Conservation (phyloP, 2,329 filamentous ascomycete genomes). For the Fusarium albidum region DNA sequence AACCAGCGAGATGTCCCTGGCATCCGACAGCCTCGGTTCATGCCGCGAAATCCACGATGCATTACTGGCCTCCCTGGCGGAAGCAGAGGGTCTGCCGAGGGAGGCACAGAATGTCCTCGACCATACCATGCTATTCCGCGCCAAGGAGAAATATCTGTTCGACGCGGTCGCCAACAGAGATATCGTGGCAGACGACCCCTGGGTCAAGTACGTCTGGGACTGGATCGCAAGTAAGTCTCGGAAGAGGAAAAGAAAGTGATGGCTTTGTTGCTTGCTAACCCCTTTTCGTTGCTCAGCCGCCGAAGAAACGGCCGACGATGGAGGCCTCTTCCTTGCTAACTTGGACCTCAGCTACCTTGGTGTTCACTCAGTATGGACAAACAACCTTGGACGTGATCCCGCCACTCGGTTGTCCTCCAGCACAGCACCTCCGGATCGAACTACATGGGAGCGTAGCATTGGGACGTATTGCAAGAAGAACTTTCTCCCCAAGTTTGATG, state of each 20-base stretch:
- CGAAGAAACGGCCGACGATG: conserved; percentile 68
- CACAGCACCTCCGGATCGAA: conserved; percentile 54
- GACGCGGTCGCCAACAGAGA: conserved; percentile 70
- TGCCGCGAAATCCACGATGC: conserved; percentile 67
- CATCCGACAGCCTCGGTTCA: conserved; percentile 52
- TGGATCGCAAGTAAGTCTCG: conserved; percentile 70
- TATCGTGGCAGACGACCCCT: conserved; percentile 75
- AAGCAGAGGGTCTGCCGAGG: conserved; percentile 56
- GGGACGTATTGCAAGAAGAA: conserved; percentile 70
- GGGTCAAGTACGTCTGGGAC: conserved; percentile 82
- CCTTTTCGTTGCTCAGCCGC: conserved; percentile 56
- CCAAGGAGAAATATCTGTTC: conserved; percentile 69
- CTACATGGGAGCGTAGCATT: conserved; percentile 69
- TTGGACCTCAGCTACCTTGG: conserved; percentile 81
- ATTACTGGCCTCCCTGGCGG: conserved; percentile 55
- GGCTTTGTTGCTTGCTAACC: conserved; percentile 23
- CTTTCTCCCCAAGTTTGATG: conserved; percentile 69
- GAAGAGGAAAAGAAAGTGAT: background rate
- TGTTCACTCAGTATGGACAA: conserved; percentile 75
- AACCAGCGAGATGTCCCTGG: conserved; percentile 48
- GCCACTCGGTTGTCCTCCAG: conserved; percentile 57
- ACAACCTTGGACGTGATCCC: conserved; percentile 66
- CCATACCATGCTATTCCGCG: conserved; percentile 66
- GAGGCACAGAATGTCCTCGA: conserved; percentile 63
- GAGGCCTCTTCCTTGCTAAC: conserved; percentile 73